Evolutionary conservation across 768 basidiomycete genomes (phyloP).

Genomic region (Tricholoma saponaceum): DNA sequence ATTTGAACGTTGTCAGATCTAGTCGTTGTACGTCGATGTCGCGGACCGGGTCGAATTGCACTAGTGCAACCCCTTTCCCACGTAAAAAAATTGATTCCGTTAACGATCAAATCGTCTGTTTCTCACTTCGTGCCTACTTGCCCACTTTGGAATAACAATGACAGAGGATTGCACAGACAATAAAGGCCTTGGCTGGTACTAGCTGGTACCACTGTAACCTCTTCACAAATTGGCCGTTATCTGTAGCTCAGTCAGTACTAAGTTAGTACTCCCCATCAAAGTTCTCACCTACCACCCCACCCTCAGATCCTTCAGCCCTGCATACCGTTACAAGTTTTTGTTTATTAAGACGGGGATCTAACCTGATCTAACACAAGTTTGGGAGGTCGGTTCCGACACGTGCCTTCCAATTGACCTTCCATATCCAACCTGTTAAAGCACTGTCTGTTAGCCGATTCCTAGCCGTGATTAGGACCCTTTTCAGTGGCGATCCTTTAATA

Average conservation of each 20-base stretch:
- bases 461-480: not conserved
- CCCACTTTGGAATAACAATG: not conserved
- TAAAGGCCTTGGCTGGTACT: no score
- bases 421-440: not conserved
- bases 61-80: not conserved
- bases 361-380: not conserved
- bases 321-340: no score
- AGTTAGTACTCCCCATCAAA: not conserved
- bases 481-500: not conserved
- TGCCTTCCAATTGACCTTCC: constrained; percentile 3
- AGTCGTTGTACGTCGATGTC: no score
- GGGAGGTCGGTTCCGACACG: not conserved
- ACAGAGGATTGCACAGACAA: no score
- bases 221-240: no score
- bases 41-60: not conserved
- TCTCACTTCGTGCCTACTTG: no score
- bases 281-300: not conserved
- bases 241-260: no score
- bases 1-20: no score
- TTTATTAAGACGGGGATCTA: not conserved
- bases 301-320: not conserved
- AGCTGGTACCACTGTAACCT: no score
- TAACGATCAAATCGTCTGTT: not conserved
- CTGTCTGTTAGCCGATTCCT: not conserved
- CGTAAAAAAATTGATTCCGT: not conserved